phyloP scores from a whole-genome alignment of 495 filamentous ascomycete species.

The Neurospora sp. region DNA sequence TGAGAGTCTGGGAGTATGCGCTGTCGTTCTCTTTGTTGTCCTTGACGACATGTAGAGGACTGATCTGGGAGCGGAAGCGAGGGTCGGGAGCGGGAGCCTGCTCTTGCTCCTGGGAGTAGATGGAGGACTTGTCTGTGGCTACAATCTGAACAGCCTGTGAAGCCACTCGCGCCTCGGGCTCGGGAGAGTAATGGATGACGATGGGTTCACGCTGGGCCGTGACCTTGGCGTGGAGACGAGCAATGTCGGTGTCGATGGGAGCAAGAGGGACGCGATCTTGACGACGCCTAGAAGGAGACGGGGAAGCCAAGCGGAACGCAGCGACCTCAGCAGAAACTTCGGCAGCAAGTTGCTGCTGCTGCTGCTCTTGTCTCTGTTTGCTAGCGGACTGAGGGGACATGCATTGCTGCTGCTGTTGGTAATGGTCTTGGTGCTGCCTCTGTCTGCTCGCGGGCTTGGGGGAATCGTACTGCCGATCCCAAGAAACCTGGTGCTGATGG shows the following conservation, averaged over 20 bases:
- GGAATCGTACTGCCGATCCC: neutral
- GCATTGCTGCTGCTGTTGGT: neutral
- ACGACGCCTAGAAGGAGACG: neutral
- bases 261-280: neutral
- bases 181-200: neutral
- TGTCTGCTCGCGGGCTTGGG: neutral
- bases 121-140: slow-evolving; percentile 6
- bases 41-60: slow-evolving; percentile 18
- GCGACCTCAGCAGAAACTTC: neutral
- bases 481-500: neutral
- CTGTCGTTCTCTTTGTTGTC: neutral
- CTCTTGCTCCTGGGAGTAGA: slow-evolving; percentile 15
- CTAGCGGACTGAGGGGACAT: neutral
- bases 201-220: neutral
- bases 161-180: neutral
- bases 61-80: slow-evolving; percentile 3
- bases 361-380: neutral
- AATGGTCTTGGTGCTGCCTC: neutral
- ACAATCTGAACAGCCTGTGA: neutral
- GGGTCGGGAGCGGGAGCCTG: neutral
- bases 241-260: slow-evolving; percentile 9
- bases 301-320: neutral
- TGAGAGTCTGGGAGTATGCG: slow-evolving; percentile 3
- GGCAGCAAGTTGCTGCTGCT: neutral
- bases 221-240: slow-evolving; percentile 3